Percentiles rank a stretch among this genome's conserved stretches.
Evolutionary conservation across 2,329 filamentous ascomycete genomes (phyloP).

Genomic region (Sordariomycetes sp.): DNA sequence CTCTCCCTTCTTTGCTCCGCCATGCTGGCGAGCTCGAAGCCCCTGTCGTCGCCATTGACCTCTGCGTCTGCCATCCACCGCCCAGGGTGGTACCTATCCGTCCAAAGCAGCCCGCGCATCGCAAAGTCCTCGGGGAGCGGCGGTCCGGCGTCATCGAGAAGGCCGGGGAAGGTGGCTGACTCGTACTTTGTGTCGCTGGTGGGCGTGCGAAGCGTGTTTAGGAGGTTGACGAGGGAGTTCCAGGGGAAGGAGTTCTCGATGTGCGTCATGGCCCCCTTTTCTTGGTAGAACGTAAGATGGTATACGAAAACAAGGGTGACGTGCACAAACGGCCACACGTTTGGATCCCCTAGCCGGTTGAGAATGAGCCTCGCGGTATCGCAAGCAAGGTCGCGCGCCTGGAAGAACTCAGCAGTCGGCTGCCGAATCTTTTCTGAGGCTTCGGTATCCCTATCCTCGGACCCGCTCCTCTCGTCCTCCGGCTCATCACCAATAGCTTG

Average conservation of each 20-base stretch:
- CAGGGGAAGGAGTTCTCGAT: slow-evolving; percentile 37
- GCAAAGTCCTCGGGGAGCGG: slow-evolving; percentile 59
- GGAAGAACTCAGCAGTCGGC: neutral
- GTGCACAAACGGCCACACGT: slow-evolving; percentile 50
- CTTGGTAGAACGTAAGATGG: slow-evolving; percentile 22
- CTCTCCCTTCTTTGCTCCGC: slow-evolving; percentile 41
- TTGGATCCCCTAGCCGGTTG: slow-evolving; percentile 29
- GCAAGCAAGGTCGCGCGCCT: neutral
- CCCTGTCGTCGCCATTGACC: slow-evolving; percentile 55
- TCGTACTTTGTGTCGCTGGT: neutral
- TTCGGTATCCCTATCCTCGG: neutral
- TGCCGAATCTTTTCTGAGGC: neutral
- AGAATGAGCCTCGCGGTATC: neutral
- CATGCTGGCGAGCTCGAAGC: slow-evolving; percentile 48
- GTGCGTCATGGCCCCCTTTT: slow-evolving; percentile 25
- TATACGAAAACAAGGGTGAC: slow-evolving; percentile 46
- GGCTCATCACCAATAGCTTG: neutral
- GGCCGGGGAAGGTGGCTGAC: neutral
- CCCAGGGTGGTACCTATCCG: slow-evolving; percentile 41
- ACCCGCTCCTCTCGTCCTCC: neutral
- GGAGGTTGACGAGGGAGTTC: slow-evolving; percentile 27
- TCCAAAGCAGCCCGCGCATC: slow-evolving; percentile 49
- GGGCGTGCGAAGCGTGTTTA: slow-evolving; percentile 20
- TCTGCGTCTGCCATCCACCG: slow-evolving; percentile 44
- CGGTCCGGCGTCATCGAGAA: slow-evolving; percentile 11